Base-by-base conservation (phyloP, 768 basidiomycete genomes). In the Hortiboletus flavorubellus region DNA sequence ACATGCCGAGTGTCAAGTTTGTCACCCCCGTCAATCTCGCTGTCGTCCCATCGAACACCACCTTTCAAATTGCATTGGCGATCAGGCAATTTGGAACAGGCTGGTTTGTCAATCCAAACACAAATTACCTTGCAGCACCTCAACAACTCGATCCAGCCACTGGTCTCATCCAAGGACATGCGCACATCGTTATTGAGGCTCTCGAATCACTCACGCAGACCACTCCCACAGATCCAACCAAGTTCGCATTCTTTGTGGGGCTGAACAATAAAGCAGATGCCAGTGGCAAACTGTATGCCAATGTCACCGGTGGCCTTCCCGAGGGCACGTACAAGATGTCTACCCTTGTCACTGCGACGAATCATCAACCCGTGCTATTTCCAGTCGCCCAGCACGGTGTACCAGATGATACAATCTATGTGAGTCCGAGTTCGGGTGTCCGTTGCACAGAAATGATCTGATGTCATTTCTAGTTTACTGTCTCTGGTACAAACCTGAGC, bases 211-310 rank as follows among this genome's bases (percentile, higher is more conserved):
- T 86, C 51, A 70, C 70, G 37, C 75, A 80, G 59, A 81, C 83
- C 12, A 72, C 67, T 1, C 75, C 80, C 2, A 75, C 74, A 14
- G 68, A 86, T 67, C 78, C 82, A 15, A 73, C 62, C 29, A 66
- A 72, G 31, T 87, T 87, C 53, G 78, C 77, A 11, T 86, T 81
- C 70, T 87, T 87, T 77, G 77, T 74, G 65, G 77, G 75, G 38
- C 55, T 86, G 61, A 84, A 81, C 64, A 62, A 55, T 10, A 60
- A 59, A 54, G 73, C 74, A 1, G 76, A 81, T 14, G 69, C 68
- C 34, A 68, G 62, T 51, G 85, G 84, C 4, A 41, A 75, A 10
- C 72, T 85, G 6, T 68, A 75, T 38, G 73, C 78, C 18, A 72
- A 70, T 23, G 80, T 87, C 53, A 71, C 75, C 1, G 77, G 72